Conservation (phyloP, 768 basidiomycete genomes). For the Artomyces pyxidatus region DNA sequence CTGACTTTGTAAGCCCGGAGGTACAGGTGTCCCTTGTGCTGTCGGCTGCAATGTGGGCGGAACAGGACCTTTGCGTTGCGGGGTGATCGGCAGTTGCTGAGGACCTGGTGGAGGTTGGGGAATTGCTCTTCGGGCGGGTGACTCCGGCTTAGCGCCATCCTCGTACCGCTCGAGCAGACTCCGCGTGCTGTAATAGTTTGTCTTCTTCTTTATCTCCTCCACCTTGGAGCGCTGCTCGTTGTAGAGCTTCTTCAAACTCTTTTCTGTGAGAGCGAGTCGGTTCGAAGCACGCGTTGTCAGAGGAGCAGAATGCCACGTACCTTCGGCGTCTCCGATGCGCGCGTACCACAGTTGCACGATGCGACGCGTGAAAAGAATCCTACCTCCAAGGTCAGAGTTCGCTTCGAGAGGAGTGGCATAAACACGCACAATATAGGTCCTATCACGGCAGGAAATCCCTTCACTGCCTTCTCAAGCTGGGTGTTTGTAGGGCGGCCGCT, state of each 20-base stretch:
- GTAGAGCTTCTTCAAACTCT: conserved; percentile 61
- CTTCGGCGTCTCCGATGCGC: conserved; percentile 73
- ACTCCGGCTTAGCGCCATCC: conserved; percentile 34
- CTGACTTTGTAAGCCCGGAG: conserved; percentile 26
- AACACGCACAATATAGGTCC: conserved; percentile 72
- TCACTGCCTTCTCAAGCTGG: conserved; percentile 34
- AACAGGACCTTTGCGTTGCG: conserved; percentile 20
- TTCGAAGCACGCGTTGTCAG: conserved; percentile 2
- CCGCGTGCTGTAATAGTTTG: conserved; percentile 89
- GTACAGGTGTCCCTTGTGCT: conserved; percentile 12
- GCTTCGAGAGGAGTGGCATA: neutral
- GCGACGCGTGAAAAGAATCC: conserved; percentile 68
- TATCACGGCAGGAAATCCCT: conserved; percentile 51
- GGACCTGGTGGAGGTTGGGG: conserved; percentile 27
- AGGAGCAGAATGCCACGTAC: conserved; percentile 30
- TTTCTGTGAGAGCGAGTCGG: conserved; percentile 43
- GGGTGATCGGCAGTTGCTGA: conserved; percentile 20
- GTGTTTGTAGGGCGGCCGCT: conserved; percentile 20
- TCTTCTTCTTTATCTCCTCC: conserved; percentile 96
- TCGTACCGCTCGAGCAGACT: conserved; percentile 89
- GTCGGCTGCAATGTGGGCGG: conserved; percentile 17
- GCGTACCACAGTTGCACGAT: conserved; percentile 83
- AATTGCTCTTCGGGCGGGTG: conserved; percentile 30
- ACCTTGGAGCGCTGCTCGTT: conserved; percentile 79
- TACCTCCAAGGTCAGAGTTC: conserved; percentile 18